Evolutionary conservation across 1,284 basidiomycete genomes (phyloP).

Genomic region (Xerocomus minutiporus): DNA sequence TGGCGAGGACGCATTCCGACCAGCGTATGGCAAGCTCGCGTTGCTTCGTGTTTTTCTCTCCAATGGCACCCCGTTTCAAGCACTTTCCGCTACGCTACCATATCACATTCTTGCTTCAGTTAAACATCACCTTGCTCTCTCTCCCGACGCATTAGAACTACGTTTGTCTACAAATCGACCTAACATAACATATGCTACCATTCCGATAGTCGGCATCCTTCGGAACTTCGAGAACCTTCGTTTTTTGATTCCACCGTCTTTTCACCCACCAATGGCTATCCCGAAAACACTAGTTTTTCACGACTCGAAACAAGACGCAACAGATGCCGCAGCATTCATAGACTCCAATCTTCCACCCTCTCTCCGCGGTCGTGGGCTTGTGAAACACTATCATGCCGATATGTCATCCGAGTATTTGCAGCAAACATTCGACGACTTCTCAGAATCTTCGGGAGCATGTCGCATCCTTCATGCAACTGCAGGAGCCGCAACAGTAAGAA

Average conservation of each 20-base stretch:
- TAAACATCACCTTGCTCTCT: neutral
- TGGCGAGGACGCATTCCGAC: neutral
- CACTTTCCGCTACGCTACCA: neutral
- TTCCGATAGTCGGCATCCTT: neutral
- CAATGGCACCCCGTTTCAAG: constrained; percentile 1
- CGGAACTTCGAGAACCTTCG: neutral
- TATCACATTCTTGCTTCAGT: neutral
- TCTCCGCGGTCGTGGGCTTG: no score
- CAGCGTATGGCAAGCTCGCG: neutral
- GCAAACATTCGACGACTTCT: no score
- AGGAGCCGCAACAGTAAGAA: no score
- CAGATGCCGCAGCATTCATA: no score
- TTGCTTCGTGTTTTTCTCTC: neutral
- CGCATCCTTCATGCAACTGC: no score
- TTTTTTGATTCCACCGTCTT: neutral
- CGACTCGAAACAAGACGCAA: neutral
- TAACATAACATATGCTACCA: neutral
- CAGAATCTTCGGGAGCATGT: no score
- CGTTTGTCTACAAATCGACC: neutral
- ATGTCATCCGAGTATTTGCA: no score
- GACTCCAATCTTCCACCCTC: no score
- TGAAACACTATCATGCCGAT: no score
- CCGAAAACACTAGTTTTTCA: neutral
- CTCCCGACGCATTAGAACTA: neutral
- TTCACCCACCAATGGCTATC: neutral